A percentile compares a stretch with the other conserved stretches of the same genome.
phyloP scores from a whole-genome alignment of 192 early-diverging fungal genomes.

The Coemansia interrupta region DNA sequence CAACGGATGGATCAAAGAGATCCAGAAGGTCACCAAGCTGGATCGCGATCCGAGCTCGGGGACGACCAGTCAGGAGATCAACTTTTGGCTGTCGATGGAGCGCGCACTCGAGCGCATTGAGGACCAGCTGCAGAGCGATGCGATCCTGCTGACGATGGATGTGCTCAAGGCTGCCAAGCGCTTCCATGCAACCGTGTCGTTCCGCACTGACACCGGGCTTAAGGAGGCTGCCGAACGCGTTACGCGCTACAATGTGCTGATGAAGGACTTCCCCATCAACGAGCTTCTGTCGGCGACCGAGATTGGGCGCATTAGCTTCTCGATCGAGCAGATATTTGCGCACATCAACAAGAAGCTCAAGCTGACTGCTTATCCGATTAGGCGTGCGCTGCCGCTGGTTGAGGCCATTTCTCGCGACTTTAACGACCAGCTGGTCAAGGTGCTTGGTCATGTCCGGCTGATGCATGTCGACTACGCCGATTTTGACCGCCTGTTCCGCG shows the following conservation, averaged over 20 bases:
- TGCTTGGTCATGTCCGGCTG: conserved; percentile 81
- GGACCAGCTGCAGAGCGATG: conserved; percentile 89
- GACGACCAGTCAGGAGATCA: conserved; percentile 95
- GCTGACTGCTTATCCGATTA: conserved; percentile 86
- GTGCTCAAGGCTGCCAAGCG: conserved; percentile 95
- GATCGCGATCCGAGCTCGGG: conserved; percentile 87
- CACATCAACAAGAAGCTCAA: conserved; percentile 98
- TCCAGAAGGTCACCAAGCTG: conserved; percentile 97
- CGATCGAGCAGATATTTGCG: conserved; percentile 79
- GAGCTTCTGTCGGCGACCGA: conserved; percentile 95
- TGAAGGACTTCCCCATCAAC: conserved; percentile 98
- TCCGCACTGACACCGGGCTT: conserved; percentile 95
- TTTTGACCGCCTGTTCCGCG: conserved; percentile 81
- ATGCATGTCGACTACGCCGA: conserved; percentile 92
- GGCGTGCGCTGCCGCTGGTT: conserved; percentile 86
- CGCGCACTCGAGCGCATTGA: conserved; percentile 87
- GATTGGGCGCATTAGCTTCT: conserved; percentile 72
- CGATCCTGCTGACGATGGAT: conserved; percentile 86
- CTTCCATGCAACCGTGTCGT: conserved; percentile 96
- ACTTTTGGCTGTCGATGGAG: conserved; percentile 99
- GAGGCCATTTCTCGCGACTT: conserved; percentile 95
- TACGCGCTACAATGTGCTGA: conserved; percentile 91
- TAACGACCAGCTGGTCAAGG: conserved; percentile 85
- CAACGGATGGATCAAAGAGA: conserved; percentile 98
- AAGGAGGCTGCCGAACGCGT: conserved; percentile 93